Conservation (phyloP, 139 green algal genomes). For the Asterochloris sp. region DNA sequence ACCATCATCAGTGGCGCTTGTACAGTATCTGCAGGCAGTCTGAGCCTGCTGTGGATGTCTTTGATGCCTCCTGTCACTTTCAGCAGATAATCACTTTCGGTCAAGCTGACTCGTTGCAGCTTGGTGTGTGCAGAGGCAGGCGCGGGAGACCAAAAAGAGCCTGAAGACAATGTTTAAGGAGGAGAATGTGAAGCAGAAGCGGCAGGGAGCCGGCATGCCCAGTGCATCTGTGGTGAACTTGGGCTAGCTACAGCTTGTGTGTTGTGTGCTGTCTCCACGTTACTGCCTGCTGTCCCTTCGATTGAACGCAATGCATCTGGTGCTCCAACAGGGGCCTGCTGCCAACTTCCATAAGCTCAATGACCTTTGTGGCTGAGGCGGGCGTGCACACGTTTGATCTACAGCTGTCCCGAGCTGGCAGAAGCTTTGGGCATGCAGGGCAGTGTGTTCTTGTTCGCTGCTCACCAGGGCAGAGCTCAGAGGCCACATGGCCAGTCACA, state of each 20-base stretch:
- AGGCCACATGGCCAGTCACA: too few relatives aligned
- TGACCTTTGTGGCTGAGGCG: too few relatives aligned
- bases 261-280: not conserved
- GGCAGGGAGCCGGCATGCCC: slow-evolving; percentile 30
- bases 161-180: slow-evolving; percentile 75
- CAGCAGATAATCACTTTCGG: not conserved
- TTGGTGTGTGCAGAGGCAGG: slow-evolving; percentile 32
- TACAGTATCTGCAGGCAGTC: not conserved
- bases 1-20: not conserved
- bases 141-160: slow-evolving; percentile 77
- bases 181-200: slow-evolving; percentile 48
- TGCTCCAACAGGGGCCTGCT: too few relatives aligned
- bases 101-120: not conserved
- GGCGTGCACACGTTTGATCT: too few relatives aligned
- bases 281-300: too few relatives aligned
- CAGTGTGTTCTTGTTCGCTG: too few relatives aligned
- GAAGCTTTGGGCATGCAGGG: too few relatives aligned
- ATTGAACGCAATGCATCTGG: too few relatives aligned
- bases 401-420: too few relatives aligned
- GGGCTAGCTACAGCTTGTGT: not conserved
- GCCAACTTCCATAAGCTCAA: too few relatives aligned
- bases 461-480: too few relatives aligned
- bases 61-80: not conserved
- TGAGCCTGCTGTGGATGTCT: not conserved
- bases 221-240: not conserved